Base-by-base conservation (phyloP, 495 filamentous ascomycete species). In the Aspergillus steynii region DNA sequence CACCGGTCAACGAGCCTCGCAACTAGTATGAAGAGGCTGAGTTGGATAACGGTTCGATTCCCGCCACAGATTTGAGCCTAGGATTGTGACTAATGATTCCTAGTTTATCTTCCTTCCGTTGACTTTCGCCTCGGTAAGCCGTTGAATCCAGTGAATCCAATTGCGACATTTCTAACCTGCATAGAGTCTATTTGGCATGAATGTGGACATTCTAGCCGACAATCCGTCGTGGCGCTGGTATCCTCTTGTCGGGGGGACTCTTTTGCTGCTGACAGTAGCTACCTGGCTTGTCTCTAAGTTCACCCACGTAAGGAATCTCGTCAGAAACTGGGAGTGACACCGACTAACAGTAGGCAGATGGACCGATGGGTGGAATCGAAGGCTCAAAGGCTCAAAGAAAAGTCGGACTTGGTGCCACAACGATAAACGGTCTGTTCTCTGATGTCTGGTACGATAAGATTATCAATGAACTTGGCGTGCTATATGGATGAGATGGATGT, bases 111-210 rank as follows among this genome's bases (percentile, higher is more conserved):
- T 74, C 54, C 62, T 75, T 4, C 72, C 72, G n/a, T 55, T 75
- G 14, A 63, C 66, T 28, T 75, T 74, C 47, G 61, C 70, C 9
- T 70, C 72, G 20, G 72, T 75, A 58, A 55, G 62, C 50, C 48
- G 5, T 27, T 12, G 14, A 0, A 34, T 20, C 58, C 50, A 14
- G 28, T 20, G 9, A n/a, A 14, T 7, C 15, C 3, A 45, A 48
- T 0, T 37, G 4, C 42, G 37, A 14, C 37, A 42, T 42, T 5
- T 27, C 52, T 50, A 58, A 58, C 42, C 29, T 7, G 42, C 15
- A 42, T 63, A 74, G 72, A 72, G 72, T 63, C 57, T 75, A 8
- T 71, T 75, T 29, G 72, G 72, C 42, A 75, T 75, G 72, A 74
- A 75, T 27, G 61, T 75, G 45, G 68, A 74, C 46, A 31, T 75